These are phyloP conservation scores for Aspergillus egyptiacus DNA, from an alignment of 495 filamentous ascomycete species.

Conservation along the genomic window DNA sequence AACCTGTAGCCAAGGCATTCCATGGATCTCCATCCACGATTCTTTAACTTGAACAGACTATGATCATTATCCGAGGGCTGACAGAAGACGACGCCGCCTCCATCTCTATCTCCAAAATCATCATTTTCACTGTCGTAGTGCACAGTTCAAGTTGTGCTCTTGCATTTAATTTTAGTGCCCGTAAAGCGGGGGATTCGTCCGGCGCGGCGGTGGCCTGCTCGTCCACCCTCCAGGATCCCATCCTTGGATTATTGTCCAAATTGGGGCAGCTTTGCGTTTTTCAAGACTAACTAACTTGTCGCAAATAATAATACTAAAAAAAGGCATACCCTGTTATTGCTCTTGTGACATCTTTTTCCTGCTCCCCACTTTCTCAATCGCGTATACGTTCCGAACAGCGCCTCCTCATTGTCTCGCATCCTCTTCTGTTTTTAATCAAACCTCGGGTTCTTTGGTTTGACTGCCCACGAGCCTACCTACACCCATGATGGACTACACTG, in stretches of 20 bases:
- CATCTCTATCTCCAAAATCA: no score
- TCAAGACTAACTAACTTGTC: conserved; percentile 1
- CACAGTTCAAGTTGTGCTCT: not conserved
- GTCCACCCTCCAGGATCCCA: not conserved
- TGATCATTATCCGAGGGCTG: no score
- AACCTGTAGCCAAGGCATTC: no score
- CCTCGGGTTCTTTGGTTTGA: conserved; percentile 3
- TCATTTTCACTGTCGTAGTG: no score
- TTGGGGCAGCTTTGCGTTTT: not conserved
- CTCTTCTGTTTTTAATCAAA: conserved; percentile 1
- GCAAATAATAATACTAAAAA: not conserved
- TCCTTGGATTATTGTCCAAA: not conserved
- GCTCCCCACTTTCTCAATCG: conserved; percentile 9
- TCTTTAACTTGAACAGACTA: no score
- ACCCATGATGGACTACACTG: conserved; percentile 30
- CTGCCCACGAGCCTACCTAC: not conserved
- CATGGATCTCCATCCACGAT: no score
- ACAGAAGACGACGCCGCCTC: no score
- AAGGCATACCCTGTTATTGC: not conserved
- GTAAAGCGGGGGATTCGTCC: conserved; percentile 1
- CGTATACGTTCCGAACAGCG: conserved; percentile 9
- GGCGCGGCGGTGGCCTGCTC: not conserved
- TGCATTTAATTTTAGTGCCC: not conserved
- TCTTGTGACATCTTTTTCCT: not conserved
- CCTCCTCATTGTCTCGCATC: not conserved